Base-by-base conservation (phyloP, 352 stramenopile species). In the Globisporangium apiculatum region DNA sequence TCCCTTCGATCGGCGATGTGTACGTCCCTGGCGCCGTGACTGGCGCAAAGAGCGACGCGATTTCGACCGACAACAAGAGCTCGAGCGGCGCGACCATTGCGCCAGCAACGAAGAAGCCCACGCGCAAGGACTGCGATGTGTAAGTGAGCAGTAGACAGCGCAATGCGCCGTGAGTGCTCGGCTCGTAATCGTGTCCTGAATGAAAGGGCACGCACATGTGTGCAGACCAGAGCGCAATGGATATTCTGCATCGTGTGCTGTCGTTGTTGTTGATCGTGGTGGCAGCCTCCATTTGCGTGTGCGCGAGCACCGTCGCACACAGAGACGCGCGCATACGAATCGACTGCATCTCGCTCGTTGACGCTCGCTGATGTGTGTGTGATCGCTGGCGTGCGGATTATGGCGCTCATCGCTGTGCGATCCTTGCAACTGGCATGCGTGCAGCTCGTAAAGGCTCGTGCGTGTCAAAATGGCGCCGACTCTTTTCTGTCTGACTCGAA, bases 91-190 rank as follows among this genome's bases (percentile, higher is more conserved):
- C 45, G n/a, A 35, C 45, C 10, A n/a, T 4, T 17, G 8, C 45
- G 11, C 12, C 45, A 17, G 15, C 54, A 31, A 53, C 54, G 7
- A 49, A 36, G 17, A 37, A 36, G 37, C 35, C 24, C 24, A 58
- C 55, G 46, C 58, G 43, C 46, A 58, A 55, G 45, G 58, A 64
- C 37, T 64, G 58, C 38, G 58, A 64, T 8, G 48, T 42, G 45
- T 64, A 64, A 58, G 38, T 18, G 8, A 57, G 9, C 5, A 12
- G 49, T 14, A 17, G 7, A 15, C 41, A 17, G 42, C 11, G 42
- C n/a, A 47, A 47, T 47, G 42, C 0, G 14, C 10, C 42, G 1
- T 2, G 42, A 11, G 42, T 14, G 14, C 11, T 15, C 42, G 14
- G 41, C 8, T 45, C 11, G 11, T 47, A 14, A 7, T 12, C 11